A percentile compares a stretch with the other conserved stretches of the same genome.
These are phyloP conservation scores for Nematocida ironsii DNA, from an alignment of 371 early-diverging fungal species.

Conservation along the genomic window DNA sequence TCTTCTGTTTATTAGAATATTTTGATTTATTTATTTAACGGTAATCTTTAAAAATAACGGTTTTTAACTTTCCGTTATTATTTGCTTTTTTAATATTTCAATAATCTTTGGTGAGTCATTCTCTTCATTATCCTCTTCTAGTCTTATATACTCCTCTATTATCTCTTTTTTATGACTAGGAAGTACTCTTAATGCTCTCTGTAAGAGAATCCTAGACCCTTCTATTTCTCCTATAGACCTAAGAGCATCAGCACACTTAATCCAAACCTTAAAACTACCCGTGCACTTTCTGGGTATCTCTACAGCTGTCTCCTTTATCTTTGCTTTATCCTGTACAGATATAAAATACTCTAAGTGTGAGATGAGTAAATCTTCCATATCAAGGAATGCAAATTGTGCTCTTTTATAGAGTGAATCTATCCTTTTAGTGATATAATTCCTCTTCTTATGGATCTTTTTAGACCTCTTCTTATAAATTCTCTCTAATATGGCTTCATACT, in stretches of 20 bases:
- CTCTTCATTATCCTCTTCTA: slow-evolving; percentile 32
- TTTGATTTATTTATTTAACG: no score
- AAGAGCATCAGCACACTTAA: slow-evolving; percentile 8
- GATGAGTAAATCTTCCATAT: background rate
- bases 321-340: background rate
- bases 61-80: background rate
- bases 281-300: slow-evolving; percentile 32
- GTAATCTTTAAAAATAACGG: no score
- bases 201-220: slow-evolving; percentile 30
- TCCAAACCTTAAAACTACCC: slow-evolving; percentile 21
- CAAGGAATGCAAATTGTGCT: slow-evolving; percentile 19
- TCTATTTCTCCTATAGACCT: slow-evolving; percentile 46
- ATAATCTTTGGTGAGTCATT: slow-evolving; percentile 25
- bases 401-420: slow-evolving; percentile 38
- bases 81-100: slow-evolving; percentile 27
- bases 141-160: slow-evolving; percentile 22
- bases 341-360: slow-evolving; percentile 46
- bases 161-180: slow-evolving; percentile 16
- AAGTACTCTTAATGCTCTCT: slow-evolving; percentile 33
- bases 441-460: background rate
- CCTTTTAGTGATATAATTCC: slow-evolving; percentile 26
- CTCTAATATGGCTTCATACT: slow-evolving; percentile 44
- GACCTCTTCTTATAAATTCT: slow-evolving; percentile 43
- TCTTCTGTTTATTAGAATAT: no score
- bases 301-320: slow-evolving; percentile 16